A percentile compares a stretch with the other conserved stretches of the same genome.
phyloP scores from a whole-genome alignment of 345 rosid genomes.

The Syzygium oleosum region DNA sequence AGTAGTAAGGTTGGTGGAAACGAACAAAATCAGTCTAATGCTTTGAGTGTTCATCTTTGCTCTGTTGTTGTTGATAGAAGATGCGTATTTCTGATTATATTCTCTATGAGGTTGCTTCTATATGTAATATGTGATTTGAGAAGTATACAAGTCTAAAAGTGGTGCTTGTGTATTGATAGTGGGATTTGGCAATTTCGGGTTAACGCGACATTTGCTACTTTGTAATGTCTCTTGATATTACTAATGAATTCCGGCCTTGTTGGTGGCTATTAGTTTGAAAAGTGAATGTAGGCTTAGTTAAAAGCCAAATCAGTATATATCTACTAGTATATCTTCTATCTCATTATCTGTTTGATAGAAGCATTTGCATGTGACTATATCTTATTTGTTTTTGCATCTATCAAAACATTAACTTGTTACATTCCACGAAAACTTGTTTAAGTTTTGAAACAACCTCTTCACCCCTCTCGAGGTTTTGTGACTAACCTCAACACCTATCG shows the following conservation, averaged over 20 bases:
- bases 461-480: background rate
- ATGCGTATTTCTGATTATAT: background rate
- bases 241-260: rapidly evolving
- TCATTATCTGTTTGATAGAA: background rate
- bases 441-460: background rate
- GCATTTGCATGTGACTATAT: background rate
- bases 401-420: background rate
- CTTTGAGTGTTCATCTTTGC: background rate
- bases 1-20: background rate
- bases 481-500: background rate
- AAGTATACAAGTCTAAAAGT: background rate
- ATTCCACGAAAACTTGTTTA: too few species aligned
- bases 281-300: background rate
- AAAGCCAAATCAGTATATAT: background rate
- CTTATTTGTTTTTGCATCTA: background rate
- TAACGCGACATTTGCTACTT: background rate
- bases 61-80: background rate
- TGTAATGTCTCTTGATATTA: background rate
- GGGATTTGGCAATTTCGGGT: background rate
- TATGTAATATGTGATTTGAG: background rate
- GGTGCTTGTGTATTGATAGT: rapidly evolving
- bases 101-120: background rate
- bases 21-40: background rate
- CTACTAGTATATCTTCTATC: background rate
- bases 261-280: background rate